Evolutionary conservation across 2,329 filamentous ascomycete species (phyloP).

Genomic region (Aspergillus tanneri): DNA sequence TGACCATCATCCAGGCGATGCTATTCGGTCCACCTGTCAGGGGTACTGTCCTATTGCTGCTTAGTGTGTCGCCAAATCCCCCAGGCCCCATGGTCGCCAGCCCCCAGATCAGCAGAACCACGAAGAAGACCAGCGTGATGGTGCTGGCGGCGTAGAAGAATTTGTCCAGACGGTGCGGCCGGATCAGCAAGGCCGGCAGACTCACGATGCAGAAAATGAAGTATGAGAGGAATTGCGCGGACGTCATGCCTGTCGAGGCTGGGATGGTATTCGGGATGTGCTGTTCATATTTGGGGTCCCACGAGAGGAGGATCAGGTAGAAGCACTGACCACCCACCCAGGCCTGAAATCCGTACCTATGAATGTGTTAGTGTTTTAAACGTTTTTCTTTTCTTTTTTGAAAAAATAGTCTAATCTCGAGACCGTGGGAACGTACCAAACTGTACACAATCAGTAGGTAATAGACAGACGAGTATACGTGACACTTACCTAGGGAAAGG

Average conservation of each 20-base stretch:
- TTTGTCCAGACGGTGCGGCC: constrained; percentile 45
- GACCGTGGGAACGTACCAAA: no score
- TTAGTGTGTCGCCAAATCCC: constrained; percentile 35
- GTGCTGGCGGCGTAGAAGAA: constrained; percentile 46
- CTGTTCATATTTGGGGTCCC: constrained; percentile 43
- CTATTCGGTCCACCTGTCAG: no score
- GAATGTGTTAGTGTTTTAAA: no score
- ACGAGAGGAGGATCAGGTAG: constrained; percentile 49
- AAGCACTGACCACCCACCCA: constrained; percentile 51
- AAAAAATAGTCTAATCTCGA: no score
- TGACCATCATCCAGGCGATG: constrained; percentile 27
- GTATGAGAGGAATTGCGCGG: constrained; percentile 47
- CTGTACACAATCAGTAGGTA: no score
- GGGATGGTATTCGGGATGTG: constrained; percentile 48
- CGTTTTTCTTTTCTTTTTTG: no score
- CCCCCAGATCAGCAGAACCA: constrained; percentile 48
- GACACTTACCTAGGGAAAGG: constrained; percentile 34
- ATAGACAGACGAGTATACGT: neutral
- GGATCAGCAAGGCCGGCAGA: constrained; percentile 48
- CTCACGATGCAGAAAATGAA: constrained; percentile 48
- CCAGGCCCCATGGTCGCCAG: constrained; percentile 44
- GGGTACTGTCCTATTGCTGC: neutral
- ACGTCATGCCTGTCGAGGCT: constrained; percentile 45
- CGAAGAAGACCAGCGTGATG: constrained; percentile 44
- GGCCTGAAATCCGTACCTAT: constrained; percentile 46